Evolutionary conservation across 495 filamentous ascomycete species (phyloP).

Genomic region (Terfezia boudieri): DNA sequence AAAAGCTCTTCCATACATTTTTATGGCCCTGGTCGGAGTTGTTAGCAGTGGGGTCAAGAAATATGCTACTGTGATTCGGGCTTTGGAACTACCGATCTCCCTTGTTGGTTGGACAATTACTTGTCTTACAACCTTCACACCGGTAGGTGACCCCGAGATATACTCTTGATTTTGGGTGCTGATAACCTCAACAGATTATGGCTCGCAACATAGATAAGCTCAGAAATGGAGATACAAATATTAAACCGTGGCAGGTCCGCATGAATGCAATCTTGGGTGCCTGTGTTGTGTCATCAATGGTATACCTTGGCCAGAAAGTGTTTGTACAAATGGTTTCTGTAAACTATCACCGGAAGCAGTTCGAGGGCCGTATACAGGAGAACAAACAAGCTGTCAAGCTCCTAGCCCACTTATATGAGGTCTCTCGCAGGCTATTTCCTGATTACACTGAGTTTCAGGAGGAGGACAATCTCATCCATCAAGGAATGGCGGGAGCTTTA

Average conservation of each 20-base stretch:
- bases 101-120: constrained; percentile 72
- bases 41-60: constrained; percentile 82
- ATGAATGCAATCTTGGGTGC: constrained; percentile 56
- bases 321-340: constrained; percentile 84
- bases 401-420: constrained; percentile 67
- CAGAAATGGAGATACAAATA: constrained; percentile 16
- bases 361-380: constrained; percentile 63
- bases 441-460: constrained; percentile 73
- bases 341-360: constrained; percentile 84
- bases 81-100: constrained; percentile 64
- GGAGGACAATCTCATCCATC: constrained; percentile 76
- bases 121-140: constrained; percentile 54
- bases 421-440: constrained; percentile 67
- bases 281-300: constrained; percentile 47
- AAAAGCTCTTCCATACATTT: constrained; percentile 53
- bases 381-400: constrained; percentile 69
- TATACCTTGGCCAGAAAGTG: constrained; percentile 60
- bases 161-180: background rate
- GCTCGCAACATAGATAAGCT: constrained; percentile 16
- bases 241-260: constrained; percentile 32
- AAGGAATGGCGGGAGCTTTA: constrained; percentile 36
- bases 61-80: constrained; percentile 60
- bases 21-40: constrained; percentile 72
- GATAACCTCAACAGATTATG: constrained; percentile 4
- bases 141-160: constrained; percentile 23